Base-by-base conservation (phyloP, 768 basidiomycete genomes). In the Psilocybe cyanescens region DNA sequence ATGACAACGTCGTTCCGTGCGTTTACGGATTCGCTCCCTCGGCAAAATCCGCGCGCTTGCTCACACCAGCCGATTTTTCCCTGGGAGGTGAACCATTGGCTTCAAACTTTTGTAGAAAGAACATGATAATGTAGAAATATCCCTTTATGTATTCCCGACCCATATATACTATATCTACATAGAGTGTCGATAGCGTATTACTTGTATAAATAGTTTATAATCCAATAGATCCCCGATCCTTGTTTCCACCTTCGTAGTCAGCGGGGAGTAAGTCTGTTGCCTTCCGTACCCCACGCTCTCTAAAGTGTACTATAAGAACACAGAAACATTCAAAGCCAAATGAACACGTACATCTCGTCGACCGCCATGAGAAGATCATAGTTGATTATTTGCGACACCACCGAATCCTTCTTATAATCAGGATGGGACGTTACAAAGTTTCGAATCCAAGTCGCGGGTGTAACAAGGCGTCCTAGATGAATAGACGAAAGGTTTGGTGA, bases 381-480 rank as follows among this genome's bases (percentile, higher is more conserved):
- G 70, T 95, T 97, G 70, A 99, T 94, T 75, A 91, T 88, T 68
- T 93, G 84, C 54, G 82, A 90, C 17, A 99, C 94, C 54, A 91
- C 90, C n/a, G 95, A 97, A 76, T 99, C 95, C 53, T 86, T 83
- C 73, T 91, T 89, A 78, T 99, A 99, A n/a, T 79, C 83, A 7
- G 96, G 93, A 73, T 99, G 97, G 1, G 88, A 83, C 28, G 88
- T 86, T 46, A 99, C 91, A 75, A 98, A 99, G 50, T 91, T 83
- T 37, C 97, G 86, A 59, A 97, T 95, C 95, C 95, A 99, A 3
- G 88, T 86, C 9, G 97, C 97, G 6, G 94, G 86, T 0, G 97
- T 98, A 71, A 86, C 73, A 28, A 98, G 79, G 5, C 88, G 81
- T 19, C 94, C 95, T 95, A 28, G 53, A 55, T 16, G 12, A 58